Base-by-base conservation (phyloP, 257 asterid species). In the Nicotiana tomentosiformis region DNA sequence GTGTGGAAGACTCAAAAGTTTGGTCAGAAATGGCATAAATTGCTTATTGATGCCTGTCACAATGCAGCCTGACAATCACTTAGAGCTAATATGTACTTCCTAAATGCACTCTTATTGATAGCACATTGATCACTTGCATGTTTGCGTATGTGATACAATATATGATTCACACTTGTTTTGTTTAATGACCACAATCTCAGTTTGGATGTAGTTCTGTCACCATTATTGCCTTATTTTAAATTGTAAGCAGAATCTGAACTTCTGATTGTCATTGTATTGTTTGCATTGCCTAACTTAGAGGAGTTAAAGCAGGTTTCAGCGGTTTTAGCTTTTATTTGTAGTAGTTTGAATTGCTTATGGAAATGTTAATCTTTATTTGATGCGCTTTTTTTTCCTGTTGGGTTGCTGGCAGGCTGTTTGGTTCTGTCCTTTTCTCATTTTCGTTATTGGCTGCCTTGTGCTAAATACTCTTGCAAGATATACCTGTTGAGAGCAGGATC, bases 141-240 rank as follows among this genome's bases (percentile, higher is more conserved):
- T 67, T 67, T 67, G 39, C 7, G 8, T 72, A 72, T 7, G 43
- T 26, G 5, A 51, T 7, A 14, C 16, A 51, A 30, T 7, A 49
- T 35, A 49, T 76, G 64, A 76, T 76, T 51, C 39, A 12, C 16
- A 26, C 64, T 49, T 76, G 37, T 76, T 26, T 51, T 76, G 43
- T 51, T 39, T 76, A 49, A 12, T 51, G 46, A 76, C 80, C 51
- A n/a, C 5, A 10, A 46, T 43, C 18, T 11, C 80, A 51, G 16
- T 76, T 12, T 51, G 62, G 80, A 51, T 46, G 79, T 72, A 72
- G 79, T 72, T 76, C 64, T 51, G 16, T 76, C 64, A 76, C 64
- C 64, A 26, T 15, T 20, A 51, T 76, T 15, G 16, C 80, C 46
- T 51, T 49, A 20, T 76, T 74, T 72, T 49, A 49, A 26, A 51